Evolutionary conservation across 192 early-diverging fungal species (phyloP), one percentile per base, ranked within the genome.

Genomic region (Cladochytrium replicatum): DNA sequence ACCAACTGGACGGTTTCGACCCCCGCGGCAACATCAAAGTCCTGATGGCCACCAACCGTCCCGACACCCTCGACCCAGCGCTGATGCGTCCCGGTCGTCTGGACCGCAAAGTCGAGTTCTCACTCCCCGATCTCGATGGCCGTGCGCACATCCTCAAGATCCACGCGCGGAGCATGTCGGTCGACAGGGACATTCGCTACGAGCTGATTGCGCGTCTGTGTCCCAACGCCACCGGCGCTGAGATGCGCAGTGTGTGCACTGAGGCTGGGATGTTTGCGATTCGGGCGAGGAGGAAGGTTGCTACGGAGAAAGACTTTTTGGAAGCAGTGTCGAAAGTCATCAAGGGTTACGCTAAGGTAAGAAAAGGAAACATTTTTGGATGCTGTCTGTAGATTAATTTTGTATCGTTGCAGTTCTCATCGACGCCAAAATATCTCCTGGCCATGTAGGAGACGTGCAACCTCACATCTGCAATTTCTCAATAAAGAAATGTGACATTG

Each of bases 201-300:
- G 97, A 99, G 49, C 68, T 99, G 38, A 86, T 99, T 71, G 94
- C 94, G 1, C 79, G 97, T 4, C 73, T 99, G 52, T 99, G 97
- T 58, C 97, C 97, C 31, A 99, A 99, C 68, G 88, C 90, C 51
- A 99, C 97, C 0, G 95, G 95, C 49, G 96, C 96, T 17, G 96
- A 99, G 70, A 72, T 99, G 46, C 83, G 96, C 51, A 88, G 85
- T 64, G 96, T 99, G 44, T 99, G 96, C 73, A 99, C 96, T 25
- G 96, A 99, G 69, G 93, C 96, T 5, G 96, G 96, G 48, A 99
- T 99, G 96, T 99, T 91, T 80, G 96, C 96, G 1, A 99, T 99
- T 54, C 78, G 96, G 9, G 86, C 91, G 44, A 78, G 96, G 63
- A 83, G 93, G 80, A 97, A 97, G 85, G 81, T 97, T 13, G 94